Evolutionary conservation across 768 basidiomycete species (phyloP).

Genomic region (Mycena polygramma): DNA sequence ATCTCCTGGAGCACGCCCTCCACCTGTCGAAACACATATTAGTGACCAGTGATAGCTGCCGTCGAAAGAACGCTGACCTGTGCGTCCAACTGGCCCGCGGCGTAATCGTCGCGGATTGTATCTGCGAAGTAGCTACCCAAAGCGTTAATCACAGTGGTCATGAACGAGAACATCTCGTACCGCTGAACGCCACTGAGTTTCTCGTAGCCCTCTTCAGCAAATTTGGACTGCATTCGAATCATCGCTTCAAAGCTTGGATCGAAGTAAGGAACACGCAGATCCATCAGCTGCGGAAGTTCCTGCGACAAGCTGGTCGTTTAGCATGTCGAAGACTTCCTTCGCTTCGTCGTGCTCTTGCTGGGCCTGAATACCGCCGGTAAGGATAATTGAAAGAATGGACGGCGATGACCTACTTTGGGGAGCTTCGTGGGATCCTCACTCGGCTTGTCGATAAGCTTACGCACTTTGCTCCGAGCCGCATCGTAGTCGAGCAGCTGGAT

Average conservation of each 20-base stretch:
- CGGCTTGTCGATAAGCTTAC: constrained; percentile 92
- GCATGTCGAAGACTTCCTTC: constrained; percentile 92
- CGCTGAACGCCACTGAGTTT: constrained; percentile 95
- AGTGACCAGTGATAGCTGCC: not conserved
- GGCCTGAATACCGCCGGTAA: constrained; percentile 63
- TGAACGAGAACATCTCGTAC: constrained; percentile 51
- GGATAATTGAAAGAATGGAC: not conserved
- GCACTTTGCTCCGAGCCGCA: constrained; percentile 88
- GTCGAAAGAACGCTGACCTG: constrained; percentile 67
- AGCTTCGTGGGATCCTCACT: constrained; percentile 93
- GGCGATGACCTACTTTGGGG: constrained; percentile 69
- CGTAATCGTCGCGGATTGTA: constrained; percentile 94
- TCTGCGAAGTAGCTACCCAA: constrained; percentile 85
- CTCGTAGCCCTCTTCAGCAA: constrained; percentile 98
- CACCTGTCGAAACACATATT: constrained; percentile 64
- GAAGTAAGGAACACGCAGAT: constrained; percentile 96
- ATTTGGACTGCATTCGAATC: constrained; percentile 98
- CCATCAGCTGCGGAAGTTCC: constrained; percentile 93
- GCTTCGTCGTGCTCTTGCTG: constrained; percentile 97
- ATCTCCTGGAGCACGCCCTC: constrained; percentile 97
- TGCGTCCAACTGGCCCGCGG: constrained; percentile 94
- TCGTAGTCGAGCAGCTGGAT: constrained; percentile 94
- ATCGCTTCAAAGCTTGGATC: constrained; percentile 99
- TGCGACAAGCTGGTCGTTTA: constrained; percentile 93
- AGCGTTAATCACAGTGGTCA: not conserved